Percentiles rank a stretch among this genome's conserved stretches.
These are phyloP conservation scores for Dactylellina parvicollis DNA, from an alignment of 2,329 filamentous ascomycete species.

Conservation along the genomic window DNA sequence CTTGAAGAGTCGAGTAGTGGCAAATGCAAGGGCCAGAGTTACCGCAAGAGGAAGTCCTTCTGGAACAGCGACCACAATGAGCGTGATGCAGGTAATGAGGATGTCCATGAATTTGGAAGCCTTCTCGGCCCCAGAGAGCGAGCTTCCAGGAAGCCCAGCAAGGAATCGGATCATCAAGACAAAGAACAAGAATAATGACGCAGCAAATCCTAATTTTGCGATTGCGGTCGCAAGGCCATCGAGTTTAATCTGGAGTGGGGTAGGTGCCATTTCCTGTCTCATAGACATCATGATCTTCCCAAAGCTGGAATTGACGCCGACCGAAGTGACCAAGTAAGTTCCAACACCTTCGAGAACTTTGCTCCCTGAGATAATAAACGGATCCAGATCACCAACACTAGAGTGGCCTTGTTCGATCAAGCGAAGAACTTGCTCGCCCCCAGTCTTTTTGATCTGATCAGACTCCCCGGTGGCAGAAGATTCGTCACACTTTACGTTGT, in stretches of 20 bases:
- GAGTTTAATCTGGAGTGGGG: conserved; percentile 68
- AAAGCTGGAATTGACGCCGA: conserved; percentile 67
- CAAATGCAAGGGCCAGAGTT: conserved; percentile 74
- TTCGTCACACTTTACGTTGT: conserved; percentile 76
- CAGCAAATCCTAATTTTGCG: conserved; percentile 64
- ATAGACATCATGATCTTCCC: conserved; percentile 69
- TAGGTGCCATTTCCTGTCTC: conserved; percentile 66
- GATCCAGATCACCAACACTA: conserved; percentile 69
- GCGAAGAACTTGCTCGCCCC: conserved; percentile 69
- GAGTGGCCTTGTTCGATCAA: conserved; percentile 67
- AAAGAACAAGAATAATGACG: conserved; percentile 60
- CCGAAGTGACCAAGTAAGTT: conserved; percentile 67
- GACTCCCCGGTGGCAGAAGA: conserved; percentile 79
- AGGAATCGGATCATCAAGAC: conserved; percentile 61
- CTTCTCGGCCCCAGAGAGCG: conserved; percentile 56
- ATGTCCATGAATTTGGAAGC: conserved; percentile 61
- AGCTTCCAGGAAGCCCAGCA: conserved; percentile 58
- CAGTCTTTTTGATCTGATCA: conserved; percentile 74
- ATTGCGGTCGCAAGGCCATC: conserved; percentile 66
- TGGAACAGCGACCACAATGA: conserved; percentile 62
- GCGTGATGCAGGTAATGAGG: conserved; percentile 62
- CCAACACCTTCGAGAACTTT: conserved; percentile 68
- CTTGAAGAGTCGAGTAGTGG: conserved; percentile 73
- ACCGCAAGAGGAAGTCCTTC: conserved; percentile 68
- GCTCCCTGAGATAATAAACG: conserved; percentile 70